These are phyloP conservation scores for Cordyceps tenuipes DNA, from an alignment of 2,329 filamentous ascomycete species.

Conservation along the genomic window DNA sequence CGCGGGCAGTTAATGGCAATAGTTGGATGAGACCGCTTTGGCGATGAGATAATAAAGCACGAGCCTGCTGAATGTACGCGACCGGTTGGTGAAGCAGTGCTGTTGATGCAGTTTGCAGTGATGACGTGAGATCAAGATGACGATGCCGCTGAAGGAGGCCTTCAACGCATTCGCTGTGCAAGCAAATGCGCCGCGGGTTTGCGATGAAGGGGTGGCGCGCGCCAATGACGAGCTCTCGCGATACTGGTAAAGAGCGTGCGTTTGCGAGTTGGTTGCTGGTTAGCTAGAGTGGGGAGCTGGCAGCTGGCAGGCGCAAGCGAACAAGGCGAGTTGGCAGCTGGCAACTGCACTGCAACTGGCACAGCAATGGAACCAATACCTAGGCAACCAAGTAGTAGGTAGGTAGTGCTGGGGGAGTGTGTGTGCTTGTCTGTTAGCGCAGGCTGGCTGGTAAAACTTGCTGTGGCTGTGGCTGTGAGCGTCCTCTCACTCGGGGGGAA, in stretches of 20 bases:
- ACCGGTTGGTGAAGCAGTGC: background rate
- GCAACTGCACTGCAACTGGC: too few species aligned
- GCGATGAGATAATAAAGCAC: background rate
- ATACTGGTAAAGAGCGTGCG: background rate
- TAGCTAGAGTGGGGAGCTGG: background rate
- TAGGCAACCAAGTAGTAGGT: background rate
- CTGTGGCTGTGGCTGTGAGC: background rate
- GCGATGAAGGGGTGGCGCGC: background rate
- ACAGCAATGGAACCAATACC: background rate
- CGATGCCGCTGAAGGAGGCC: background rate
- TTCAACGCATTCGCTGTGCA: background rate
- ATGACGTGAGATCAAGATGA: background rate
- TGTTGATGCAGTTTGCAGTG: background rate
- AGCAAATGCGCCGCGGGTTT: background rate
- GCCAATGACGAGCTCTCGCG: constrained; percentile 10
- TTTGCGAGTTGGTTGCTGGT: background rate
- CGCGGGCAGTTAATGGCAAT: background rate
- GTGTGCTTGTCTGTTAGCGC: background rate
- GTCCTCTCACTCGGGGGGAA: background rate
- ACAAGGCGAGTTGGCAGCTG: constrained; percentile 3
- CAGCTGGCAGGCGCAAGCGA: too few species aligned
- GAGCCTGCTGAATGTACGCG: background rate
- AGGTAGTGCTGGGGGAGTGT: background rate
- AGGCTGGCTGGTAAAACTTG: background rate
- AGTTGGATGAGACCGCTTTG: background rate